phyloP scores from a whole-genome alignment of 2,329 filamentous ascomycete species.

The Lasiodiplodia gonubiensis region DNA sequence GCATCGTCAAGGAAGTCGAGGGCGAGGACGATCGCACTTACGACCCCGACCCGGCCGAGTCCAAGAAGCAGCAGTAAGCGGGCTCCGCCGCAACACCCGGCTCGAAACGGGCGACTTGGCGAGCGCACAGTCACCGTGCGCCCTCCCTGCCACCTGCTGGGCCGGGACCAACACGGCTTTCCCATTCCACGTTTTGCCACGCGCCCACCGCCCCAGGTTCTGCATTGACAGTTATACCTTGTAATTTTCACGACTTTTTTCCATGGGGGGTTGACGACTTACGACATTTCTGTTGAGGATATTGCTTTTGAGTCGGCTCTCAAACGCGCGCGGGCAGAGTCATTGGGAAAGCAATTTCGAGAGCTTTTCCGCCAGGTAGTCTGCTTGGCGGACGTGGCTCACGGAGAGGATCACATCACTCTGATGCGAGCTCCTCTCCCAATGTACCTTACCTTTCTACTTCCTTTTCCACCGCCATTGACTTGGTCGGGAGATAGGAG shows the following conservation, averaged over 20 bases:
- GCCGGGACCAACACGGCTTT: neutral
- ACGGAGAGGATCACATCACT: neutral
- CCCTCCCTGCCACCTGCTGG: neutral
- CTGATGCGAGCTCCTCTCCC: neutral
- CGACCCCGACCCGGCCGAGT: conserved; percentile 38
- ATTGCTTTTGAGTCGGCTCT: neutral
- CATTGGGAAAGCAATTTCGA: neutral
- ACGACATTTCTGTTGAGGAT: neutral
- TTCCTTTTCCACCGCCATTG: neutral
- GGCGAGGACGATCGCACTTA: conserved; percentile 58
- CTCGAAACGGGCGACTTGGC: neutral
- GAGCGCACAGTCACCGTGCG: conserved; percentile 23
- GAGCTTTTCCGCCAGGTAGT: neutral
- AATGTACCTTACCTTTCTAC: neutral
- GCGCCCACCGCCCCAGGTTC: conserved; percentile 4
- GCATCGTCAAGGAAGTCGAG: conserved; percentile 75
- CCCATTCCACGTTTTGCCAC: neutral
- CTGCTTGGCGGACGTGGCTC: conserved; percentile 16
- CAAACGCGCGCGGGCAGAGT: neutral
- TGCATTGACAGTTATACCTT: neutral
- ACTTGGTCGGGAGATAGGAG: neutral
- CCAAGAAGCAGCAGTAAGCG: conserved; percentile 49
- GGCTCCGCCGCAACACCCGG: neutral
- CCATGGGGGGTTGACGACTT: conserved; percentile 9
- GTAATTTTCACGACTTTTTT: conserved; percentile 21